Evolutionary conservation across 2,329 filamentous ascomycete species (phyloP), one percentile per base, ranked within the genome.

Genomic region (Colletotrichum lindemuthianum): DNA sequence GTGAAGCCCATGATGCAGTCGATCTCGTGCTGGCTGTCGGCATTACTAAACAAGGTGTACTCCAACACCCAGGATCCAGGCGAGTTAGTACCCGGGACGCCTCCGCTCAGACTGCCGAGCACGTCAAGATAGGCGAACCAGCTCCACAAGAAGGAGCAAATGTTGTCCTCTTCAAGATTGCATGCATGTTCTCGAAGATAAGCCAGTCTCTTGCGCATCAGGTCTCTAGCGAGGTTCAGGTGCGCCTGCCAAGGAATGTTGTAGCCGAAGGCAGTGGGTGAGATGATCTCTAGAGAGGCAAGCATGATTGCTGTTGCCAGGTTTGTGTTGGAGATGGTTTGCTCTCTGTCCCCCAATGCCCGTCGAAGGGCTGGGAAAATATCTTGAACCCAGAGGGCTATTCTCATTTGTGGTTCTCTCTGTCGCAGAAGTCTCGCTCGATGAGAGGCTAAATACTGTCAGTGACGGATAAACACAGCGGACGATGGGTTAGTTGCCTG

Each of bases 41-140:
- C 72, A 5, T 81, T 81, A 61, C 84, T 83, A 65, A 86, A 84
- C 10, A 82, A 75, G 39, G 77, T 75, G 67, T 81, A 78, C 69
- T 82, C 82, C 75, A 86, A 75, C 79, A 88, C 73, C 81, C 82
- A 76, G 67, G 80, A 69, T 59, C 78, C 81, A 8, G 87, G 78
- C 0, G 86, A 84, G 24, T 81, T 81, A 39, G 82, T 82, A 39
- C 81, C 80, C 52, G 79, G 66, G 49, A 73, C 80, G 9, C 85
- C 84, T 13, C 90, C 91, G 59, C 80, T 89, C 33, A 96, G 80
- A 45, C 87, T 89, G 32, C 92, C 92, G 59, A 96, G 80, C 1
- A 96, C 88, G 72, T 96, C 92, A 16, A 96, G 84, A 75, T 96
- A 96, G 2, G 90, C 90, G 68, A 96, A 90, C 92, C 92, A 96